These are phyloP conservation scores for Penicillium sp. DNA, from an alignment of 2,329 filamentous ascomycete species.

Conservation along the genomic window DNA sequence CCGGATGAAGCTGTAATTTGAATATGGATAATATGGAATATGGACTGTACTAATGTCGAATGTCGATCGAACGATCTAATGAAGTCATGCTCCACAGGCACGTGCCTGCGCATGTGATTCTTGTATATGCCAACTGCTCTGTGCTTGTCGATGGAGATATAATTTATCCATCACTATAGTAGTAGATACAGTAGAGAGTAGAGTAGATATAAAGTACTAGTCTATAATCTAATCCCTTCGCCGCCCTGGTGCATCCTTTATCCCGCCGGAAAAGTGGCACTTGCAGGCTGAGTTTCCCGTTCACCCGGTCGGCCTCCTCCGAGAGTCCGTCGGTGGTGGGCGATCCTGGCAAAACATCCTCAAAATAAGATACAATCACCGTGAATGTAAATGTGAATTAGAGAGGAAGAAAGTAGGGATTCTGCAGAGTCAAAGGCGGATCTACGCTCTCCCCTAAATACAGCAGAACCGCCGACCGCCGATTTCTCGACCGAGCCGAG, in stretches of 20 bases:
- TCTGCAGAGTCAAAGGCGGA: too few species aligned
- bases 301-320: slow-evolving; percentile 26
- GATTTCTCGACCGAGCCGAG: slow-evolving; percentile 28
- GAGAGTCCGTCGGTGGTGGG: not conserved
- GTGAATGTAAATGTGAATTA: not conserved
- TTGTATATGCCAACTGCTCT: not conserved
- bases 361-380: not conserved
- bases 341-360: not conserved
- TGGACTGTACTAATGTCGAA: not conserved
- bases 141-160: too few species aligned
- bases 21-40: not conserved
- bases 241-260: slow-evolving; percentile 22
- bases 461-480: not conserved
- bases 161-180: too few species aligned
- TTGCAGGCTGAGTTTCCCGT: slow-evolving; percentile 20
- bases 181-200: too few species aligned
- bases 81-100: slow-evolving; percentile 2
- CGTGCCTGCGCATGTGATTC: not conserved
- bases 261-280: slow-evolving; percentile 26
- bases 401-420: not conserved
- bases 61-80: slow-evolving; percentile 5
- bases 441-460: too few species aligned
- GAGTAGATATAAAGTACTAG: too few species aligned
- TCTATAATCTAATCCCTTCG: slow-evolving; percentile 2
- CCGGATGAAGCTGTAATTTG: not conserved